Percentiles rank a stretch among this genome's conserved stretches.
phyloP scores from a whole-genome alignment of 1,284 basidiomycete species.

The Neotropicomus parvogracilis region DNA sequence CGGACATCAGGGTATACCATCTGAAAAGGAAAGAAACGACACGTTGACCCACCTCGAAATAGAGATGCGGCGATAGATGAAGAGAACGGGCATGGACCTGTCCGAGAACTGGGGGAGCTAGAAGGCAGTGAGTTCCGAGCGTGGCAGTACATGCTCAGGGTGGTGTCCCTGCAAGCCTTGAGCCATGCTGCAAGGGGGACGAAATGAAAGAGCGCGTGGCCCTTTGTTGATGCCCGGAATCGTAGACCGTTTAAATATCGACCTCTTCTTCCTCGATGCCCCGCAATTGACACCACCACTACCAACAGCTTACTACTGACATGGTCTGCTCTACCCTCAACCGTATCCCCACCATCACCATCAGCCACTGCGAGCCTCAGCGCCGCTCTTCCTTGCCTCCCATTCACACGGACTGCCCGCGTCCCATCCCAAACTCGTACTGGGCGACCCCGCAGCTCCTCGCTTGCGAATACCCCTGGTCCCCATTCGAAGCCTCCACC shows the following conservation, averaged over 20 bases:
- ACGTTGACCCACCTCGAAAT: slow-evolving; percentile 10
- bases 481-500: slow-evolving; percentile 45
- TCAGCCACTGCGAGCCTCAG: slow-evolving; percentile 9
- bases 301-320: neutral
- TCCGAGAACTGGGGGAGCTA: neutral
- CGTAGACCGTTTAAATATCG: slow-evolving; percentile 17
- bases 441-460: slow-evolving; percentile 70
- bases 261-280: neutral
- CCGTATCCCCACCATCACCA: slow-evolving; percentile 11
- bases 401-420: slow-evolving; percentile 29
- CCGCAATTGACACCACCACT: slow-evolving; percentile 8
- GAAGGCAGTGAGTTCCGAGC: neutral
- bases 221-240: slow-evolving; percentile 2
- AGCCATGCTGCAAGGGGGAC: slow-evolving; percentile 15
- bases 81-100: slow-evolving; percentile 12
- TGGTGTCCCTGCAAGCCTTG: slow-evolving; percentile 8
- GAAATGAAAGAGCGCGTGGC: slow-evolving; percentile 3
- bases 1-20: slow-evolving; percentile 2
- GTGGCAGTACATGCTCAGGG: slow-evolving; percentile 15
- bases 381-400: slow-evolving; percentile 24
- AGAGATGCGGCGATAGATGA: slow-evolving; percentile 15
- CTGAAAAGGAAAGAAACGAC: slow-evolving; percentile 9
- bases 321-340: slow-evolving; percentile 11
- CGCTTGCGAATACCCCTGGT: slow-evolving; percentile 77
- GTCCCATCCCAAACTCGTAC: slow-evolving; percentile 75